These are phyloP conservation scores for Shiraia bambusicola DNA, from an alignment of 2,329 filamentous ascomycete genomes.

Conservation along the genomic window DNA sequence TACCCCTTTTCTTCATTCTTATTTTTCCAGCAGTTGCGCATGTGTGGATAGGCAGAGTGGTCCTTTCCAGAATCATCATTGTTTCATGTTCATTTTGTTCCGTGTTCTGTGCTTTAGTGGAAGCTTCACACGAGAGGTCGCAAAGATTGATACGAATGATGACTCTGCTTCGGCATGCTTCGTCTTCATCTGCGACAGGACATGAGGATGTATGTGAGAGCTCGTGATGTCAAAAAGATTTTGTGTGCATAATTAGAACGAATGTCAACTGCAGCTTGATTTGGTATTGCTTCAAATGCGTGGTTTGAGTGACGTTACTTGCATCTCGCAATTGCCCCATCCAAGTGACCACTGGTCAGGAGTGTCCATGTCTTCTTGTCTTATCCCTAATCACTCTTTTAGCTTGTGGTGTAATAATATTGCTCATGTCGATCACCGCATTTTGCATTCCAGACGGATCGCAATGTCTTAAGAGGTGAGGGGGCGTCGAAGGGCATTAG, in stretches of 20 bases:
- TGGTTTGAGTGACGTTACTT: neutral
- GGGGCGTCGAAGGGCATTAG: slow-evolving; percentile 1
- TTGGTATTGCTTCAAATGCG: slow-evolving; percentile 4
- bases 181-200: slow-evolving; percentile 17
- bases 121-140: slow-evolving; percentile 4
- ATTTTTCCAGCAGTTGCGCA: slow-evolving; percentile 16
- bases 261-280: slow-evolving; percentile 28
- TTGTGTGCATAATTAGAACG: slow-evolving; percentile 37
- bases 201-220: slow-evolving; percentile 23
- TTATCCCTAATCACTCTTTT: slow-evolving; percentile 5
- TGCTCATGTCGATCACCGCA: slow-evolving; percentile 1
- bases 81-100: slow-evolving; percentile 13
- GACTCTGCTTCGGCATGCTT: slow-evolving; percentile 32
- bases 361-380: neutral
- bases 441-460: slow-evolving; percentile 2
- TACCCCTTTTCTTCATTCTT: slow-evolving; percentile 9
- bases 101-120: slow-evolving; percentile 3
- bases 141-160: slow-evolving; percentile 5
- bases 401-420: slow-evolving; percentile 15
- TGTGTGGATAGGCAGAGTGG: slow-evolving; percentile 4
- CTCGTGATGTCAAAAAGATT: slow-evolving; percentile 14
- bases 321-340: neutral
- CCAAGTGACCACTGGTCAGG: no score
- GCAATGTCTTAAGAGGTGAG: slow-evolving; percentile 5
- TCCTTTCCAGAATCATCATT: slow-evolving; percentile 7